These are phyloP conservation scores for Syzygium malaccense DNA, from an alignment of 441 rosid genomes.

Conservation along the genomic window DNA sequence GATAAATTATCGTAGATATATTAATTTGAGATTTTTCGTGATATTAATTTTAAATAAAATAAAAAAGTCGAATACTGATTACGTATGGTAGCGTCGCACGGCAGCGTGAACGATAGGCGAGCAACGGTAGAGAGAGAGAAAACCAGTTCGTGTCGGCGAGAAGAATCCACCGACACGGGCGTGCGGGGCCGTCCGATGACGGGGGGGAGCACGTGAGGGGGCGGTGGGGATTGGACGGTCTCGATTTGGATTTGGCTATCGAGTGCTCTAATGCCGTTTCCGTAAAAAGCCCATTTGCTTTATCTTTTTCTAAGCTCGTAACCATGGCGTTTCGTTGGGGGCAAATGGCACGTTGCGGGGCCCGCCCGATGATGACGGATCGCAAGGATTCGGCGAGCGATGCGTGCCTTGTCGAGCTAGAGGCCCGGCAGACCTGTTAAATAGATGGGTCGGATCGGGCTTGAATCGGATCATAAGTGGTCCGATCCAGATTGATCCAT, in stretches of 20 bases:
- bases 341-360: background rate
- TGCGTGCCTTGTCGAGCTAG: no score
- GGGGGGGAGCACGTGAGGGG: background rate
- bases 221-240: background rate
- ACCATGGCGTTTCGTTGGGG: background rate
- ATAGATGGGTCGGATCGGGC: no score
- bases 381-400: background rate
- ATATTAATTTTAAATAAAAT: no score
- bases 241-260: background rate
- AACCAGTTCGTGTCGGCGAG: background rate
- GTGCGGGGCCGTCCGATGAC: background rate
- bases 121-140: background rate
- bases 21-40: no score
- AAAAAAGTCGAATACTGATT: background rate
- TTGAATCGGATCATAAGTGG: no score
- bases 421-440: no score
- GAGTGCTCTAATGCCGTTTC: background rate
- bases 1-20: no score
- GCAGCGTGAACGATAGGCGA: no score
- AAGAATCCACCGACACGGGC: background rate
- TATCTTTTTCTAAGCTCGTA: background rate
- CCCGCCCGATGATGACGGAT: background rate
- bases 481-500: no score
- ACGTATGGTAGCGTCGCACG: background rate
- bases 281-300: background rate